Evolutionary conservation across 2,329 filamentous ascomycete genomes (phyloP).

Genomic region (Chaetomium sp.): DNA sequence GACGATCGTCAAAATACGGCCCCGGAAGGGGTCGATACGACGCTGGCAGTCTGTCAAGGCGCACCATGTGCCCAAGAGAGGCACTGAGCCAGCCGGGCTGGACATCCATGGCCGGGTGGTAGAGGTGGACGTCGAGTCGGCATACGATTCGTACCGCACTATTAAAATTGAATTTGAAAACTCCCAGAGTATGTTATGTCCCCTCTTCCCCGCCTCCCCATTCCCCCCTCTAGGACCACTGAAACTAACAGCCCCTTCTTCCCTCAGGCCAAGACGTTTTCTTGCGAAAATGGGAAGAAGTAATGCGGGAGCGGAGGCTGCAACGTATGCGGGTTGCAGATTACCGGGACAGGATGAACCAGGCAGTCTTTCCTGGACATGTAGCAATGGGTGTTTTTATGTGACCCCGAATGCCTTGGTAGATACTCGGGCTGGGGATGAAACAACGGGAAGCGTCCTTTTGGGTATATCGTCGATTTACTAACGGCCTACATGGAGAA

Average conservation of each 20-base stretch:
- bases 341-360: slow-evolving; percentile 26
- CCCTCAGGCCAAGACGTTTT: slow-evolving; percentile 26
- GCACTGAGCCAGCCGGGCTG: slow-evolving; percentile 21
- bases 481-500: too few relatives aligned
- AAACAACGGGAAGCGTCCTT: too few relatives aligned
- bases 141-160: slow-evolving; percentile 26
- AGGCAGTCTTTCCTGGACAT: slow-evolving; percentile 22
- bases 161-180: slow-evolving; percentile 30
- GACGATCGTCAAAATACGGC: slow-evolving; percentile 26
- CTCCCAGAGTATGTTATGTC: slow-evolving; percentile 22
- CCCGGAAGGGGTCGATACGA: slow-evolving; percentile 21
- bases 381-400: slow-evolving; percentile 20
- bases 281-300: slow-evolving; percentile 27
- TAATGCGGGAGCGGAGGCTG: slow-evolving; percentile 24
- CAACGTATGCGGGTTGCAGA: slow-evolving; percentile 21
- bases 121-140: slow-evolving; percentile 22
- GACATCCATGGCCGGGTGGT: slow-evolving; percentile 23
- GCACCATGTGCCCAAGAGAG: slow-evolving; percentile 18
- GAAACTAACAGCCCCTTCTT: too few relatives aligned
- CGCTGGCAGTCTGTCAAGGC: slow-evolving; percentile 25
- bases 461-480: too few relatives aligned
- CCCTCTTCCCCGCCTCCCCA: background rate
- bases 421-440: too few relatives aligned
- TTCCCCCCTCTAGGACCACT: too few relatives aligned
- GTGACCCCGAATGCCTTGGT: background rate